A percentile compares a stretch with the other conserved stretches of the same genome.
phyloP scores from a whole-genome alignment of 192 early-diverging fungal species.

The Coemansia sp. region DNA sequence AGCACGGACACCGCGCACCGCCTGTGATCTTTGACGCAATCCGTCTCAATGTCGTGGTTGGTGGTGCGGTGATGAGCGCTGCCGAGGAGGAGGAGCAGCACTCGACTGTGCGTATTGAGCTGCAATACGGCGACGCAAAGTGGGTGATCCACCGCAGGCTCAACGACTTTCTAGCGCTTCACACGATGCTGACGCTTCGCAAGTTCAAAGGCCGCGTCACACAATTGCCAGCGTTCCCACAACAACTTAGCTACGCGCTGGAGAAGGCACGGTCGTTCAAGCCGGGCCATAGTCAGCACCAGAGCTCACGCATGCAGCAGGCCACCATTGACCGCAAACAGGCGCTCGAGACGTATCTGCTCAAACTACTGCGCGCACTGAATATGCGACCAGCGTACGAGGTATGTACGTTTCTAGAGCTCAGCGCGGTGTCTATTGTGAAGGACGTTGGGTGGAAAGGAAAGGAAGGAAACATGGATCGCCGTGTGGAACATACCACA shows the following conservation, averaged over 20 bases:
- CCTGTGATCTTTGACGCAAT: constrained; percentile 58
- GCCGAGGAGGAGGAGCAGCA: constrained; percentile 50
- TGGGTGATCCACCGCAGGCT: constrained; percentile 71
- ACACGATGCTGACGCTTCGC: constrained; percentile 60
- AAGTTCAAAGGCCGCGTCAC: constrained; percentile 52
- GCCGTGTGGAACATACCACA: constrained; percentile 59
- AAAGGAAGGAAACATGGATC: constrained; percentile 74
- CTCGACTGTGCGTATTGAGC: constrained; percentile 67
- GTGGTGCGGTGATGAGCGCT: not conserved
- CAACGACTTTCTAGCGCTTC: constrained; percentile 67
- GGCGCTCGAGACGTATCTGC: constrained; percentile 64
- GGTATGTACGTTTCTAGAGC: constrained; percentile 74
- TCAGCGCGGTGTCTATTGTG: constrained; percentile 69
- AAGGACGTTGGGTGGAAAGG: constrained; percentile 85
- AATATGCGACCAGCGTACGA: constrained; percentile 68
- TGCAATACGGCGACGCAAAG: constrained; percentile 76
- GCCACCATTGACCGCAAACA: constrained; percentile 57
- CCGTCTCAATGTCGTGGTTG: constrained; percentile 31
- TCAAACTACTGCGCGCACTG: constrained; percentile 58
- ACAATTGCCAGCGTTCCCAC: constrained; percentile 48
- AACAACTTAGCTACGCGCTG: constrained; percentile 44
- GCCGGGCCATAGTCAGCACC: constrained; percentile 27
- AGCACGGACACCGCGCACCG: constrained; percentile 50
- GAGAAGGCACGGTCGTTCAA: constrained; percentile 42
- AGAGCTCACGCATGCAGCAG: constrained; percentile 26